phyloP scores from a whole-genome alignment of 306 rosid genomes.

The Cucumis melo region DNA sequence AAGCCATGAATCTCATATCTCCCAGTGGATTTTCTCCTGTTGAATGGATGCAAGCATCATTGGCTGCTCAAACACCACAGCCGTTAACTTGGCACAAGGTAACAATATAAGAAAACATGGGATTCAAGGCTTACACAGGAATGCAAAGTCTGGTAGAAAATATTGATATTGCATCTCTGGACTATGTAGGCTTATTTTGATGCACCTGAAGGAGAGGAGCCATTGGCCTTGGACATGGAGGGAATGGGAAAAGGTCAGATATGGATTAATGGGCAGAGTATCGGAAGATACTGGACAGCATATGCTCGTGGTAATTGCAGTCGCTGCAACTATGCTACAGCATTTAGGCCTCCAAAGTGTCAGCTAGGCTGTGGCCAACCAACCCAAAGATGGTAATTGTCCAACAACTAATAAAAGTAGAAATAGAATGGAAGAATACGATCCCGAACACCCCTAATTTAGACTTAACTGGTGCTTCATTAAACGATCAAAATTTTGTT shows the following conservation, averaged over 20 bases:
- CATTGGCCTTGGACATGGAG: conserved; percentile 81
- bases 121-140: not conserved
- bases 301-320: conserved; percentile 60
- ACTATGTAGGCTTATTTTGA: conserved; percentile 54
- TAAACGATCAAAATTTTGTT: not conserved
- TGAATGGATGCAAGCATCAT: conserved; percentile 62
- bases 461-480: not conserved
- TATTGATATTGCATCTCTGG: conserved; percentile 2
- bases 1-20: conserved; percentile 73
- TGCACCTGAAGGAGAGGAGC: conserved; percentile 79
- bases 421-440: not conserved
- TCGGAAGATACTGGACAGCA: conserved; percentile 92
- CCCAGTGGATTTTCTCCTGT: conserved; percentile 59
- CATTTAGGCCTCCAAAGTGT: conserved; percentile 73
- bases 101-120: not conserved
- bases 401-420: not conserved
- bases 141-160: not conserved
- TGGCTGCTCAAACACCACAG: conserved; percentile 52
- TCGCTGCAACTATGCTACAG: conserved; percentile 52
- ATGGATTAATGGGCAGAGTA: conserved; percentile 88
- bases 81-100: conserved; percentile 98
- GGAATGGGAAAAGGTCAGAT: conserved; percentile 98
- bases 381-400: conserved; percentile 66
- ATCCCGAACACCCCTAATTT: not conserved
- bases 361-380: conserved; percentile 83